Percentiles rank a stretch among this genome's conserved stretches.
Conservation (phyloP, 495 filamentous ascomycete species). For the Neurospora sp. region DNA sequence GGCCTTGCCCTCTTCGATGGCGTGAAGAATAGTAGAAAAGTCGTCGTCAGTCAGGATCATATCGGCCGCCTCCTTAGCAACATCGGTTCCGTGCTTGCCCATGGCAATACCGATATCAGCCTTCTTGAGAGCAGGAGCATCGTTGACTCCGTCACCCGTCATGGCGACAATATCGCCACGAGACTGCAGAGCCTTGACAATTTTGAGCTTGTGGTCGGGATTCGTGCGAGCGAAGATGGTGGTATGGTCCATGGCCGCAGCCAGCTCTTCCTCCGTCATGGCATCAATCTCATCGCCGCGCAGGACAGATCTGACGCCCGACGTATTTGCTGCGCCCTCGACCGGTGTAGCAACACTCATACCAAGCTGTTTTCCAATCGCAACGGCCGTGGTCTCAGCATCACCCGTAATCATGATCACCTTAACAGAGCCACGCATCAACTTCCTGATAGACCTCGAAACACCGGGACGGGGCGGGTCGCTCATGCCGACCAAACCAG, state of each 20-base stretch:
- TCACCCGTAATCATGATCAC: slow-evolving; percentile 99
- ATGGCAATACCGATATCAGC: slow-evolving; percentile 97
- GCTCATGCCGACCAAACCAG: slow-evolving; percentile 91
- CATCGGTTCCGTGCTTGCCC: slow-evolving; percentile 90
- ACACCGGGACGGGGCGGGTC: slow-evolving; percentile 88
- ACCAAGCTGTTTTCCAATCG: slow-evolving; percentile 84
- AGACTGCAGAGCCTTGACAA: slow-evolving; percentile 80
- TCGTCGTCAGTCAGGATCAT: slow-evolving; percentile 99
- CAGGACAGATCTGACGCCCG: slow-evolving; percentile 59
- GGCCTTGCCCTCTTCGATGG: slow-evolving; percentile 96
- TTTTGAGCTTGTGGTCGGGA: slow-evolving; percentile 96
- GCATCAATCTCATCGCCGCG: slow-evolving; percentile 81
- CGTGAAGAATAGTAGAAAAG: slow-evolving; percentile 91
- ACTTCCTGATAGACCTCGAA: slow-evolving; percentile 73
- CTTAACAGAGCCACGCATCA: slow-evolving; percentile 89
- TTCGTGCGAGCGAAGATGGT: slow-evolving; percentile 94
- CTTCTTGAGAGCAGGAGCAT: slow-evolving; percentile 92
- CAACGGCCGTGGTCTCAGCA: slow-evolving; percentile 84
- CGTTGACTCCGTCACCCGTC: slow-evolving; percentile 97
- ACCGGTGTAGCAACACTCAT: slow-evolving; percentile 57
- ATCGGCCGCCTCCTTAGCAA: slow-evolving; percentile 98
- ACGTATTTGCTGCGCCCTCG: slow-evolving; percentile 32
- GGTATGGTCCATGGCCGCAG: slow-evolving; percentile 72
- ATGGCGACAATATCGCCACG: slow-evolving; percentile 97
- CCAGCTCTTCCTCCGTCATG: slow-evolving; percentile 77